These are phyloP conservation scores for Phytopythium sindhum DNA, from an alignment of 352 stramenopile genomes.

Conservation along the genomic window DNA sequence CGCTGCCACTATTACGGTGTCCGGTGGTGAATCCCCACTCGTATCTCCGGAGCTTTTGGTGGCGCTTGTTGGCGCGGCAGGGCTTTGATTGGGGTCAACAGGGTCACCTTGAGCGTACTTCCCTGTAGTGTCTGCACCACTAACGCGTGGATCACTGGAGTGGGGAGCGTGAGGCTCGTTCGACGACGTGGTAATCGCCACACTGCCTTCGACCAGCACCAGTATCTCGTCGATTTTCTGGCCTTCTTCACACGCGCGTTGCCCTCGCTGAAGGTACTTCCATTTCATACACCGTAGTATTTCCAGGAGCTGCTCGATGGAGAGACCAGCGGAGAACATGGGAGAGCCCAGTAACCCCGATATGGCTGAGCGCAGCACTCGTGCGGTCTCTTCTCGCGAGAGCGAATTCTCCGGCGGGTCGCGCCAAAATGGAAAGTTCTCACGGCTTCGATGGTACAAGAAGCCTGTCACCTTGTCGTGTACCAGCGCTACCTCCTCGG, in stretches of 20 bases:
- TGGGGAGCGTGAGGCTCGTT: not conserved
- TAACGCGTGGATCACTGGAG: not conserved
- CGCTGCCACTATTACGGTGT: not conserved
- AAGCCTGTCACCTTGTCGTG: conserved; percentile 52
- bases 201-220: conserved; percentile 39
- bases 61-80: too few species aligned
- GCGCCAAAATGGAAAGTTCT: conserved; percentile 62
- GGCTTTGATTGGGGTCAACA: not conserved
- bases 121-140: not conserved
- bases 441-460: conserved; percentile 49
- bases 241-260: conserved; percentile 21
- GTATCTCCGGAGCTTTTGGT: too few species aligned
- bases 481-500: conserved; percentile 23
- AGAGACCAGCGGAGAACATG: conserved; percentile 27
- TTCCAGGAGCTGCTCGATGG: conserved; percentile 55
- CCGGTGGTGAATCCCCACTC: not conserved
- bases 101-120: not conserved
- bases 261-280: conserved; percentile 19
- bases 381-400: conserved; percentile 46
- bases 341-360: conserved; percentile 23
- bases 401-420: conserved; percentile 31
- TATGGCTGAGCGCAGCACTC: conserved; percentile 34
- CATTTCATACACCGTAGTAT: conserved; percentile 35
- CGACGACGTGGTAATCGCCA: not conserved
- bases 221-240: conserved; percentile 35